Evolutionary conservation across 2,329 filamentous ascomycete genomes (phyloP), one percentile per base, ranked within the genome.

Genomic region (Phoma herbarum): DNA sequence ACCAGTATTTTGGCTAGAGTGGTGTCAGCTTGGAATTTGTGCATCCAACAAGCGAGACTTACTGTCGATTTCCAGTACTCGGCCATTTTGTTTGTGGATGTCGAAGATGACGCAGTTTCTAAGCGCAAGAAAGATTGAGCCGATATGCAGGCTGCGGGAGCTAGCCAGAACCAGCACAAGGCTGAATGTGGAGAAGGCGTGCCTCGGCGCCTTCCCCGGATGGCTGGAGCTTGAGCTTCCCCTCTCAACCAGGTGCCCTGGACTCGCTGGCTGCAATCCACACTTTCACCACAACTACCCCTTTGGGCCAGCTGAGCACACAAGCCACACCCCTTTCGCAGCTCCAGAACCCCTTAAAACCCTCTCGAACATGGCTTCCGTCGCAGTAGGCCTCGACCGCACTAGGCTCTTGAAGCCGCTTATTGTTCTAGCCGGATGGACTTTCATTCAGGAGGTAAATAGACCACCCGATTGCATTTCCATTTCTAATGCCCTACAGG

Each of bases 31-130:
- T 8, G 9, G 9, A 41, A 29, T 22, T 11, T 0, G 22, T 29
- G 5, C 18, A 6, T 2, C 26, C 16, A 2, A 37, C n/a, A 8
- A 3, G 16, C 20, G 16, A 20, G 10, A 63, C 81, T 77, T 75
- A 87, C 86, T 31, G 93, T 97, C 20, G 94, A 97, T 77, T 98
- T 98, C 95, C 95, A 98, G 80, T 97, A 96, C 83, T 98, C 95
- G 0, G 95, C 89, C 95, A 99, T 98, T 41, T 18, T 57, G 50
- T 16, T n/a, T 48, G 35, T 37, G 22, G 23, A 47, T 37, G 33
- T 55, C 26, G 35, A 60, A 39, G 42, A 56, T 56, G 52, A 56
- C 57, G 57, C 51, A 47, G 57, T 35, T 35, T 14, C 31, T n/a
- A 16, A 14, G 47, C 46, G 47, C 33, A n/a, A 35, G 42, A 51